These are phyloP conservation scores for Pichia rugopelliculosa DNA, from an alignment of 805 yeast species.

Conservation along the genomic window DNA sequence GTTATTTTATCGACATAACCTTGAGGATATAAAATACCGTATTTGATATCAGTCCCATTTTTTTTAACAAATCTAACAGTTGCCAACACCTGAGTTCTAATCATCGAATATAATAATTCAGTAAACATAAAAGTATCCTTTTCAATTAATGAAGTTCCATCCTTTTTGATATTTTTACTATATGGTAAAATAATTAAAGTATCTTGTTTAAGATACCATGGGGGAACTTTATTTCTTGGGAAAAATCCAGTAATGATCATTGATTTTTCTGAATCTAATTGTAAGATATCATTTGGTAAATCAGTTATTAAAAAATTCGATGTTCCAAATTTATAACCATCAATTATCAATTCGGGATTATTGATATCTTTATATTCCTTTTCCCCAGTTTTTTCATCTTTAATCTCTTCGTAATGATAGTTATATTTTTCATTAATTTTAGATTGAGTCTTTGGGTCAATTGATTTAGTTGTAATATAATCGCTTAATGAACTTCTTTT, in stretches of 20 bases:
- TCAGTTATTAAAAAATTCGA: slow-evolving; percentile 48
- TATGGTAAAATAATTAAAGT: slow-evolving; percentile 38
- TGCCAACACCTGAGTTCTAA: slow-evolving; percentile 40
- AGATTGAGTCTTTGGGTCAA: neutral
- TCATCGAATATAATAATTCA: slow-evolving; percentile 46
- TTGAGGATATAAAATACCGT: slow-evolving; percentile 17
- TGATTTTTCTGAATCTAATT: slow-evolving; percentile 35
- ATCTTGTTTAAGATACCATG: slow-evolving; percentile 54
- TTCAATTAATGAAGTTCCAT: neutral
- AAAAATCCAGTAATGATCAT: slow-evolving; percentile 62
- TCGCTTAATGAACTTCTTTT: slow-evolving; percentile 4
- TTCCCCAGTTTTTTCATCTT: slow-evolving; percentile 12
- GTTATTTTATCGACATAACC: slow-evolving; percentile 17
- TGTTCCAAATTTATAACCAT: slow-evolving; percentile 64
- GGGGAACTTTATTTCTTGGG: slow-evolving; percentile 39
- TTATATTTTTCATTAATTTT: slow-evolving; percentile 4
- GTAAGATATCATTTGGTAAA: slow-evolving; percentile 33
- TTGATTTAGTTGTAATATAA: slow-evolving; percentile 6
- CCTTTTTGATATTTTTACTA: slow-evolving; percentile 9
- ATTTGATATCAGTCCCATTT: slow-evolving; percentile 23
- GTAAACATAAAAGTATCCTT: slow-evolving; percentile 36
- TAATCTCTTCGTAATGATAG: slow-evolving; percentile 11
- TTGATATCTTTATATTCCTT: slow-evolving; percentile 30
- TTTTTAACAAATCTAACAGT: slow-evolving; percentile 59
- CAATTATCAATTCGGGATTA: slow-evolving; percentile 2